Percentiles rank a stretch among this genome's conserved stretches.
Conservation (phyloP, 495 filamentous ascomycete species). For the Hypoxylon cercidicola region DNA sequence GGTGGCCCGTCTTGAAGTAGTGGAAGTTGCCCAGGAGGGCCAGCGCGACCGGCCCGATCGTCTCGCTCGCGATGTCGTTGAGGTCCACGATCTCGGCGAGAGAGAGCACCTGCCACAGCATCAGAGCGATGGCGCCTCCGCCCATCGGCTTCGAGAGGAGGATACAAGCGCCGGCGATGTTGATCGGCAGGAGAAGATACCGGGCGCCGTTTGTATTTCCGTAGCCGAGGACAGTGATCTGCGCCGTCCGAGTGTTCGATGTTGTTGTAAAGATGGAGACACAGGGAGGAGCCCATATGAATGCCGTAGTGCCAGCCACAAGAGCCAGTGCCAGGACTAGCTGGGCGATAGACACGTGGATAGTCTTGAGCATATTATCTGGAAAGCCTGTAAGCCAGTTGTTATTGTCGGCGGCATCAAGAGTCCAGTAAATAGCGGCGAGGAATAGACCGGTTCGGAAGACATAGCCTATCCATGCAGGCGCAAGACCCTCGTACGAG, state of each 20-base stretch:
- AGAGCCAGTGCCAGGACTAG: constrained; percentile 79
- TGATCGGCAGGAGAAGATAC: constrained; percentile 84
- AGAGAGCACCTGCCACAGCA: constrained; percentile 85
- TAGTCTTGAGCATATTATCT: constrained; percentile 70
- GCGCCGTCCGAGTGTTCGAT: constrained; percentile 48
- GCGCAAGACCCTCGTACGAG: constrained; percentile 86
- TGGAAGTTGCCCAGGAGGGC: constrained; percentile 88
- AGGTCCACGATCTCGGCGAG: constrained; percentile 89
- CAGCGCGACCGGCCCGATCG: constrained; percentile 85
- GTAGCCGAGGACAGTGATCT: constrained; percentile 86
- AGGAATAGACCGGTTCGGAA: constrained; percentile 81
- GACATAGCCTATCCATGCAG: constrained; percentile 81
- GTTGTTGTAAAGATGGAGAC: constrained; percentile 65
- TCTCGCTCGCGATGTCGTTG: constrained; percentile 70
- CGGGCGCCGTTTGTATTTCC: constrained; percentile 92
- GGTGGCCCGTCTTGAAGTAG: constrained; percentile 98
- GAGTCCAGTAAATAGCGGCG: constrained; percentile 83
- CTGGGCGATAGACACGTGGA: constrained; percentile 79
- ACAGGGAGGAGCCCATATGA: constrained; percentile 79
- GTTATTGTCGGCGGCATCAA: constrained; percentile 91
- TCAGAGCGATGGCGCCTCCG: constrained; percentile 78
- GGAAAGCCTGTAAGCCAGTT: constrained; percentile 75
- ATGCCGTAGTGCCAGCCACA: constrained; percentile 72
- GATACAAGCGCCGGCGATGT: constrained; percentile 77
- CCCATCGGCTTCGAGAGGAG: constrained; percentile 97